phyloP scores from a whole-genome alignment of 1,284 basidiomycete genomes.

The Leccinum pallidistipes region DNA sequence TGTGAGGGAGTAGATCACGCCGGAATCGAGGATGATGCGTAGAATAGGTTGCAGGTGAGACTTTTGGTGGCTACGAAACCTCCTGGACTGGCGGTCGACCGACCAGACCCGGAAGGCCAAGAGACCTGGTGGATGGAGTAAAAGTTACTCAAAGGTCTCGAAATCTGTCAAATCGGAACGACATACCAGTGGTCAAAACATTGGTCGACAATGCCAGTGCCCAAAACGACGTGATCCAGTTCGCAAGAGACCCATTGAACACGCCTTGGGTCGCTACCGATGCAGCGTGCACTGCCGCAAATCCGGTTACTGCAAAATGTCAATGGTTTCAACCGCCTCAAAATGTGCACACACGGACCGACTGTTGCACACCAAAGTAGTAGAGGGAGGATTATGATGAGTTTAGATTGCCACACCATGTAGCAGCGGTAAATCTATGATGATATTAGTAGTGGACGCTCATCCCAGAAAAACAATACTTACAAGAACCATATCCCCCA shows the following conservation, averaged over 20 bases:
- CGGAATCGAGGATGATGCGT: not conserved
- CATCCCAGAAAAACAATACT: not conserved
- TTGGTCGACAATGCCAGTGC: not conserved
- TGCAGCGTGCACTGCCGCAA: not conserved
- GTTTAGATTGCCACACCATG: not conserved
- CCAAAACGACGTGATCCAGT: slow-evolving; percentile 1
- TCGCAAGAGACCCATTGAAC: not conserved
- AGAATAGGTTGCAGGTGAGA: not conserved
- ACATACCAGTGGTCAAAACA: not conserved
- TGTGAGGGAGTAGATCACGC: not conserved
- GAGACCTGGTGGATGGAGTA: not conserved
- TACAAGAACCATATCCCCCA: slow-evolving; percentile 1
- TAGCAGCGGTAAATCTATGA: slow-evolving; percentile 1
- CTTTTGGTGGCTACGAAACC: not conserved
- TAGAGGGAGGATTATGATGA: not conserved
- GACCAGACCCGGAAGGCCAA: not conserved
- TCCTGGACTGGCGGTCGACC: not conserved
- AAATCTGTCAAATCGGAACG: not conserved
- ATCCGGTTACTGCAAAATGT: not conserved
- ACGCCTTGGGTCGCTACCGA: not conserved
- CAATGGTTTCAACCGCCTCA: not conserved
- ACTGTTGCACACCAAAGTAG: not conserved
- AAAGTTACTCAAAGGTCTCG: not conserved
- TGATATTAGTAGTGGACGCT: not conserved
- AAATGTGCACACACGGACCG: not conserved